phyloP scores from a whole-genome alignment of 495 filamentous ascomycete genomes.

The Talaromyces nanjingensis region DNA sequence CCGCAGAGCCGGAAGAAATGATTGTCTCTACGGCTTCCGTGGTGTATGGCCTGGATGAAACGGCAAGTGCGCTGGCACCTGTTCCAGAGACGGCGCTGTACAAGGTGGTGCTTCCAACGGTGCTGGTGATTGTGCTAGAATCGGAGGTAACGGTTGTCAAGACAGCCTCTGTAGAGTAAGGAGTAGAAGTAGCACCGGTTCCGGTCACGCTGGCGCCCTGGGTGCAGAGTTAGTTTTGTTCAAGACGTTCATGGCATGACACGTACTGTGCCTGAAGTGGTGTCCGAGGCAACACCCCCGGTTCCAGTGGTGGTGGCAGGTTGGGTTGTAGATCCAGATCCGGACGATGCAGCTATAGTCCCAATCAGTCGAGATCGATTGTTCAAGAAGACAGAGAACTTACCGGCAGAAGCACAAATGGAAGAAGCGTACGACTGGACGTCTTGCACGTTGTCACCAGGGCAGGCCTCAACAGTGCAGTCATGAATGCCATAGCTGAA shows the following conservation, averaged over 20 bases:
- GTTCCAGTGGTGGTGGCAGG: conserved; percentile 15
- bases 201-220: conserved; percentile 1
- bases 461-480: conserved; percentile 65
- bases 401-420: conserved; percentile 23
- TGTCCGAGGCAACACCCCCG: conserved; percentile 10
- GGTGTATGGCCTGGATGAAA: background rate
- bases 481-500: conserved; percentile 74
- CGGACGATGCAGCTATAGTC: conserved; percentile 10
- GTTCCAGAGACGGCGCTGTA: background rate
- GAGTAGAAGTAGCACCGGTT: conserved; percentile 9
- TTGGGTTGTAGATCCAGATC: conserved; percentile 15
- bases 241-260: background rate
- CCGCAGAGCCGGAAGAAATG: background rate
- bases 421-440: conserved; percentile 30
- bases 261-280: conserved; percentile 20
- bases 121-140: conserved; percentile 16
- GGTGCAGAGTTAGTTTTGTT: conserved; percentile 11
- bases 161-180: conserved; percentile 4
- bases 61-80: background rate
- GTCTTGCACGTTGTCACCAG: conserved; percentile 31
- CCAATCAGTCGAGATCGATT: background rate
- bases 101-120: conserved; percentile 17
- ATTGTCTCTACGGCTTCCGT: background rate
- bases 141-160: conserved; percentile 16
- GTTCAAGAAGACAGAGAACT: background rate